A percentile compares a stretch with the other conserved stretches of the same genome.
Conservation (phyloP, 441 rosid genomes). For the Gossypium aridum region DNA sequence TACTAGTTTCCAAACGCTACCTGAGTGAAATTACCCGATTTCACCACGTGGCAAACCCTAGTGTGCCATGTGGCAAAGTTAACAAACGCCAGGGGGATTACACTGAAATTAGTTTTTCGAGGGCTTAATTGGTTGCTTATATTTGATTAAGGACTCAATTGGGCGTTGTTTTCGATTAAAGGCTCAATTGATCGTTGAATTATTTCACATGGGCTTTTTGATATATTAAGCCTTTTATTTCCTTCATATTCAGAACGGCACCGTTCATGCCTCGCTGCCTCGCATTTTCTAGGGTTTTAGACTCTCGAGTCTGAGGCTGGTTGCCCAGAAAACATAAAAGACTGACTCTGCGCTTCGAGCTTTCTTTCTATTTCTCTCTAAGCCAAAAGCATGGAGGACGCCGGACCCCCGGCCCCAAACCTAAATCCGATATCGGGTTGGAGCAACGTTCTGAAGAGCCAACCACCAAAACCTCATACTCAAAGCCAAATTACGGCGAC, state of each 20-base stretch:
- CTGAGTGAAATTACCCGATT: too few relatives aligned
- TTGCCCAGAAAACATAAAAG: not conserved
- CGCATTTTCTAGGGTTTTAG: not conserved
- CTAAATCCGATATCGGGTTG: conserved; percentile 32
- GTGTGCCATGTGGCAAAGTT: too few relatives aligned
- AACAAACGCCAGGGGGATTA: too few relatives aligned
- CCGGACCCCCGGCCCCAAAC: conserved; percentile 6
- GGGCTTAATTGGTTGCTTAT: too few relatives aligned
- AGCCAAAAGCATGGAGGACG: conserved; percentile 17
- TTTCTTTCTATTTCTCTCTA: not conserved
- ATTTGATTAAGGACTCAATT: too few relatives aligned
- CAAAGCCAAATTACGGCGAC: conserved; percentile 14
- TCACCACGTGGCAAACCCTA: too few relatives aligned
- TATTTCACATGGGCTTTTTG: too few relatives aligned
- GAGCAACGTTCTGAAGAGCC: conserved; percentile 49
- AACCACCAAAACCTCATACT: conserved; percentile 25
- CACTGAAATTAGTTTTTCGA: too few relatives aligned
- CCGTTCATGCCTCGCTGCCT: not conserved
- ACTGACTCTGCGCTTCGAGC: not conserved
- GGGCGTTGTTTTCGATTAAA: too few relatives aligned
- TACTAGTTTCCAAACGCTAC: too few relatives aligned
- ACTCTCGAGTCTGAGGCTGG: not conserved
- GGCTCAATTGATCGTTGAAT: too few relatives aligned
- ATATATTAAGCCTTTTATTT: not conserved
- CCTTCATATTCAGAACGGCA: not conserved